Conservation (phyloP, 352 stramenopile species). For the Phytopythium helicoides region DNA sequence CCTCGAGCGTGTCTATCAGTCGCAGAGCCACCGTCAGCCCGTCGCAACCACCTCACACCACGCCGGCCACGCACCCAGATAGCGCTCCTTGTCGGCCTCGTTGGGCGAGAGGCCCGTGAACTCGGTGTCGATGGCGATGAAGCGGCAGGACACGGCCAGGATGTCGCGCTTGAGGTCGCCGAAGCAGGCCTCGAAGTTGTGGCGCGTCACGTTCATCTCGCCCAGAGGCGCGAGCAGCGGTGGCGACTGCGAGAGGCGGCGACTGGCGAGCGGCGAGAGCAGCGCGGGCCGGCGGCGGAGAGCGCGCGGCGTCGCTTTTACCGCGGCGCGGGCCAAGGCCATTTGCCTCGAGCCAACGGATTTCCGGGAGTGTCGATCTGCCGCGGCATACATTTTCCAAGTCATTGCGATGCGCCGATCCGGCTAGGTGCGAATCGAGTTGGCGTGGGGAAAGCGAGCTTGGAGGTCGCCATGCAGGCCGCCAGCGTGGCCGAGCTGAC, state of each 20-base stretch:
- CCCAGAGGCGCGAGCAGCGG: constrained; percentile 1
- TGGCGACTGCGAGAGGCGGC: constrained; percentile 4
- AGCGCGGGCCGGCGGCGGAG: constrained; percentile 10
- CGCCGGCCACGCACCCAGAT: constrained; percentile 36
- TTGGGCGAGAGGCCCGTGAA: constrained; percentile 76
- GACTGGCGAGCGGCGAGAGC: neutral
- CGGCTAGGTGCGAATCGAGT: too few relatives aligned
- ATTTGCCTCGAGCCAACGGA: constrained; percentile 9
- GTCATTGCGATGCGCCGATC: too few relatives aligned
- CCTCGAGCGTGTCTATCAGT: constrained; percentile 68
- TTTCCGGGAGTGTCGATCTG: too few relatives aligned
- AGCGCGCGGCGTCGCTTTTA: neutral
- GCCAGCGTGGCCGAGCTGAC: constrained; percentile 52
- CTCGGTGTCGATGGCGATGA: constrained; percentile 83
- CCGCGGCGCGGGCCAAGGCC: too few relatives aligned
- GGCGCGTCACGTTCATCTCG: constrained; percentile 79
- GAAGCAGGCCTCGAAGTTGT: constrained; percentile 72
- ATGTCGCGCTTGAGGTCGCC: constrained; percentile 61
- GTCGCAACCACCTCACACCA: too few relatives aligned
- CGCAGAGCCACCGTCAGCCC: neutral
- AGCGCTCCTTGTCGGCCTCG: constrained; percentile 59
- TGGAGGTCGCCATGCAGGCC: too few relatives aligned
- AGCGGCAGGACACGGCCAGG: constrained; percentile 53
- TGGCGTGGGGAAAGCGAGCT: too few relatives aligned
- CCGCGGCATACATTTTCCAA: too few relatives aligned